phyloP scores from a whole-genome alignment of 352 stramenopile genomes.

The Phytophthora chlamydospora region DNA sequence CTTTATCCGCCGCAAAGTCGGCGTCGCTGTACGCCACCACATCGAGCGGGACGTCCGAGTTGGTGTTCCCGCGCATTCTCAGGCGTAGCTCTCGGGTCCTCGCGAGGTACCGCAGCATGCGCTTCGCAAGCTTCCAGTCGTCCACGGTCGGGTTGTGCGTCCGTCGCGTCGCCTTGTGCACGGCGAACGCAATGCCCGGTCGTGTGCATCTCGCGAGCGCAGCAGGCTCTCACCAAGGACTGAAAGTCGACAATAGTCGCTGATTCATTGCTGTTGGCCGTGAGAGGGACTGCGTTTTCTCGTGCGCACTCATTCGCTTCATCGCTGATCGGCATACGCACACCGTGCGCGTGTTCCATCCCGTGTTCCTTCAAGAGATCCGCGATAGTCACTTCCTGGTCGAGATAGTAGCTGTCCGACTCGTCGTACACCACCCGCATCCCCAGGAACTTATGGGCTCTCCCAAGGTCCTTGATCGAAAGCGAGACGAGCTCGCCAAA shows the following conservation, averaged over 20 bases:
- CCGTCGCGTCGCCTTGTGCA: too few relatives aligned
- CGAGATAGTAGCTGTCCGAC: conserved; percentile 7
- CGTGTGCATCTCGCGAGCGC: too few relatives aligned
- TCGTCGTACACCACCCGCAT: conserved; percentile 28
- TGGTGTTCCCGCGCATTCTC: too few relatives aligned
- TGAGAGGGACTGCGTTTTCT: background rate
- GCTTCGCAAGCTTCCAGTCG: too few relatives aligned
- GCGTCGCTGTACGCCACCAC: too few relatives aligned
- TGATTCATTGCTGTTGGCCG: background rate
- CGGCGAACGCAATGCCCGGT: too few relatives aligned
- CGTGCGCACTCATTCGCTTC: conserved; percentile 1
- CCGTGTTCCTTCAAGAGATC: conserved; percentile 28
- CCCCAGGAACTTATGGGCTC: conserved; percentile 31
- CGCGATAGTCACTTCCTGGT: conserved; percentile 28
- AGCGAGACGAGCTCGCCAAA: conserved; percentile 14
- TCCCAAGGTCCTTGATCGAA: conserved; percentile 37
- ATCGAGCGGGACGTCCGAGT: too few relatives aligned
- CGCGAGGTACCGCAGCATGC: too few relatives aligned
- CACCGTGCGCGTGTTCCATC: conserved; percentile 19
- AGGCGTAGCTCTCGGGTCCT: too few relatives aligned
- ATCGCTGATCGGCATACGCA: conserved; percentile 17
- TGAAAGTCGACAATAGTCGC: conserved; percentile 31
- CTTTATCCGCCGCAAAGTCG: too few relatives aligned
- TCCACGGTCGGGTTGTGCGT: too few relatives aligned
- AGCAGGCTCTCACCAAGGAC: conserved; percentile 42